Base-by-base conservation (phyloP, 371 early-diverging fungal genomes). In the Rhizopus microsporus region DNA sequence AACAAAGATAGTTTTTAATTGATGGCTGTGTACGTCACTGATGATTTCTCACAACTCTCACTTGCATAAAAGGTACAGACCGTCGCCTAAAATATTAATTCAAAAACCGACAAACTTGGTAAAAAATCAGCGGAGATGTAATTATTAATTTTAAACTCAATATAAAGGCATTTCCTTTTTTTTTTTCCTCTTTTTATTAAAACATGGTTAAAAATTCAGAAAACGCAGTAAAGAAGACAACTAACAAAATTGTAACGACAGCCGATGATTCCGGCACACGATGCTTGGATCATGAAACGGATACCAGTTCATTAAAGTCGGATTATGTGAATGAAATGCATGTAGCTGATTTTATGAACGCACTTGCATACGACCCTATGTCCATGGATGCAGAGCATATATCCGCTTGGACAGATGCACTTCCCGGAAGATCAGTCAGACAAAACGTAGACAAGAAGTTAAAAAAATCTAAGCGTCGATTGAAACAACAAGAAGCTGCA, bases 241-340 rank as follows among this genome's bases (percentile, higher is more conserved):
- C 66, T 31, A 61, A 66, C 10, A 57, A 57, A 35, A 50, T 54
- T 15, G 37, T 35, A n/a, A 54, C 23, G 10, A 35, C 57, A 43
- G 66, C 66, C 43, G 66, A 66, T 34, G 34, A 57, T 31, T 50
- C 54, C 38, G 66, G 66, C 4, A 66, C 61, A 16, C 32, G 54
- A 9, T 8, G 42, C 2, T 13, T 61, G 2, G 47, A 52, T 5
- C 6, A 47, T n/a, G 43, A 60, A 17, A 29, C 34, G n/a, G 16
- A 15, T 16, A 39, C 34, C 23, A 45, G 31, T 1, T 58, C 55
- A 10, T 13, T 62, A 34, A 70, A 74, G 9, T 60, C 63, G 4
- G 71, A 71, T 2, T 83, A 70, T 52, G 73, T 80, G 9, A 78
- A 82, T 56, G 77, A 79, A 55, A 72, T 69, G 0, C 82, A 85